phyloP scores from a whole-genome alignment of 108 stramenopile species.

The Hondaea fermentalgiana region DNA sequence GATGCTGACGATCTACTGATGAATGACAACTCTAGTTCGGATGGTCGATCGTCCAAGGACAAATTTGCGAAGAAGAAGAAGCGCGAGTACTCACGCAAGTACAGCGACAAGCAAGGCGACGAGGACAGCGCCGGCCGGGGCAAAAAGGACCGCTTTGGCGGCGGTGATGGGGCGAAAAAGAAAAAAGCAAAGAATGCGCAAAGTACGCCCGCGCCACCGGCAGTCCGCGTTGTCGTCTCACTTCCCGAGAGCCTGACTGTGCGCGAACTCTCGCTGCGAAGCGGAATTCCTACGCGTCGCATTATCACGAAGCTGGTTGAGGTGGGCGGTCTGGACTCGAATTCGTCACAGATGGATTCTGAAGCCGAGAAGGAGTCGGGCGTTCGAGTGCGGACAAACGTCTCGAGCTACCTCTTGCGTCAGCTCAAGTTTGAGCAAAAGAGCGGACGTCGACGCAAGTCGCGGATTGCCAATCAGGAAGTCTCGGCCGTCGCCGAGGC shows the following conservation, averaged over 20 bases:
- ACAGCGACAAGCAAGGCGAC: neutral
- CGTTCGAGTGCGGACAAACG: neutral
- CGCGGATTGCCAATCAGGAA: neutral
- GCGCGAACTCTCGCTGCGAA: constrained; percentile 27
- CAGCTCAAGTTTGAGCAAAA: neutral
- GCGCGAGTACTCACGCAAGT: neutral
- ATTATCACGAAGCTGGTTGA: constrained; percentile 28
- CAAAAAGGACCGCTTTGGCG: neutral
- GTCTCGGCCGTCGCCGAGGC: neutral
- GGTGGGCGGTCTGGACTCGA: constrained; percentile 20
- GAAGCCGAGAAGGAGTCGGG: neutral
- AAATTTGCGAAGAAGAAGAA: neutral
- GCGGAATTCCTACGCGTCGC: constrained; percentile 27
- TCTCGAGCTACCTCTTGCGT: neutral
- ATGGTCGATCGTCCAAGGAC: neutral
- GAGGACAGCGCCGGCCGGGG: too few relatives aligned
- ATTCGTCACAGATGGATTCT: neutral
- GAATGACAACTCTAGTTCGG: neutral
- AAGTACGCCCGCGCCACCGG: neutral
- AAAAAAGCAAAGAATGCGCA: neutral
- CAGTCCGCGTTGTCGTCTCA: neutral
- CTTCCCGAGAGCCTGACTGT: constrained; percentile 35
- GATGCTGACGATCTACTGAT: neutral
- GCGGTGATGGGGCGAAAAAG: neutral
- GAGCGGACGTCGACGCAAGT: neutral